Base-by-base conservation (phyloP, 495 filamentous ascomycete species). In the Aspergillus funiculosus region DNA sequence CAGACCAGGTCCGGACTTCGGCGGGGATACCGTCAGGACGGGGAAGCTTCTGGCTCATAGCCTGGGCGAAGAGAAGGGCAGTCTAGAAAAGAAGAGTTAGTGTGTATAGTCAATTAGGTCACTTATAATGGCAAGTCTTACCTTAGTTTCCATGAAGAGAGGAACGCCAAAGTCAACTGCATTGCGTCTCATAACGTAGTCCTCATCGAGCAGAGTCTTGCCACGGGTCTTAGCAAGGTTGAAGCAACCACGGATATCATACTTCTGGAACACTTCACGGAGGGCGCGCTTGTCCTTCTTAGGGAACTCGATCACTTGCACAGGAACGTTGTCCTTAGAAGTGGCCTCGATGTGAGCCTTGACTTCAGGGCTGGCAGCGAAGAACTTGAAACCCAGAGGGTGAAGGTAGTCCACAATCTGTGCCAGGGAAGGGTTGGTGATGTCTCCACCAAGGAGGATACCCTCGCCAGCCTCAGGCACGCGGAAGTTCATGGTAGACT, bases 401-500 rank as follows among this genome's bases (percentile, higher is more conserved):
- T 80, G 73, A 38, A 98, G 71, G 68, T 89, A 86, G 47, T 94
- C 79, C 25, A 89, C 87, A 42, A 97, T 82, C 48, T 73, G 72
- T 25, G 80, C 72, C 40, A 98, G 74, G 56, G 85, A 80, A 45
- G 71, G 66, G 53, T 77, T 76, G 25, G 58, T 62, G 21, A 81
- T 73, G 62, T 96, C 86, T 53, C 92, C 92, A 47, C 92, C 92
- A 55, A 97, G 87, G 22, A 98, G 80, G 48, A 98, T 78, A 64
- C 92, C 92, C 70, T 94, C 87, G 54, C 92, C 92, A 19, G 87
- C 85, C 64, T 91, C 81, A 11, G 92, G 92, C 43, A 95, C 74
- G 46, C 89, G 85, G 83, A 98, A 98, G 80, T 96, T 98, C 92
- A 97, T 98, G 51, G 88, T 92, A 17, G 89, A 90, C 71, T 98